Evolutionary conservation across 306 rosid species (phyloP).

Genomic region (Lupinus albus): DNA sequence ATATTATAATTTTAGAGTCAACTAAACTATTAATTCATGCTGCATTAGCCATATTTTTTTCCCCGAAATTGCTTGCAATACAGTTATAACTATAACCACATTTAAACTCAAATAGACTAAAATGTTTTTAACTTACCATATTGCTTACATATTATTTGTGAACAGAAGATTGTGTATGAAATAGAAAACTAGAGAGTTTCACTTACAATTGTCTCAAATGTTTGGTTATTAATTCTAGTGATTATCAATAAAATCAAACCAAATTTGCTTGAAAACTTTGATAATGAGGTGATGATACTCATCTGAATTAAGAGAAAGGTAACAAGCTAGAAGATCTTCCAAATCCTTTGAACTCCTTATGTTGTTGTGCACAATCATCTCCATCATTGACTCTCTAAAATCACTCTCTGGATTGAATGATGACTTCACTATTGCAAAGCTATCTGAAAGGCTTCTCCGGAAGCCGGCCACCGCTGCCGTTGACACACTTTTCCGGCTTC

Average conservation of each 20-base stretch:
- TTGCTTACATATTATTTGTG: neutral
- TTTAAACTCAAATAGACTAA: too few relatives aligned
- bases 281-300: slow-evolving; percentile 88
- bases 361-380: slow-evolving; percentile 90
- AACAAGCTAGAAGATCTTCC: slow-evolving; percentile 97
- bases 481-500: slow-evolving; percentile 45
- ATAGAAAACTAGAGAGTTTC: neutral
- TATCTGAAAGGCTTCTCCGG: slow-evolving; percentile 62
- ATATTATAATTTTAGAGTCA: too few relatives aligned
- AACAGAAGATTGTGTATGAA: slow-evolving; percentile 30
- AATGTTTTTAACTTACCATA: neutral
- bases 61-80: too few relatives aligned
- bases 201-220: neutral
- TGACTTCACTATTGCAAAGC: slow-evolving; percentile 83
- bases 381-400: slow-evolving; percentile 94
- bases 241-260: slow-evolving; percentile 80
- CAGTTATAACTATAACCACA: too few relatives aligned
- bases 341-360: slow-evolving; percentile 79
- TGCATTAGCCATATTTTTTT: too few relatives aligned
- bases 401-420: slow-evolving; percentile 84
- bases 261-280: slow-evolving; percentile 93
- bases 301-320: slow-evolving; percentile 81
- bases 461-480: slow-evolving; percentile 7
- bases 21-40: too few relatives aligned
- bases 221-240: slow-evolving; percentile 36